These are phyloP conservation scores for Podospora comata DNA, from an alignment of 495 filamentous ascomycete genomes.

Conservation along the genomic window DNA sequence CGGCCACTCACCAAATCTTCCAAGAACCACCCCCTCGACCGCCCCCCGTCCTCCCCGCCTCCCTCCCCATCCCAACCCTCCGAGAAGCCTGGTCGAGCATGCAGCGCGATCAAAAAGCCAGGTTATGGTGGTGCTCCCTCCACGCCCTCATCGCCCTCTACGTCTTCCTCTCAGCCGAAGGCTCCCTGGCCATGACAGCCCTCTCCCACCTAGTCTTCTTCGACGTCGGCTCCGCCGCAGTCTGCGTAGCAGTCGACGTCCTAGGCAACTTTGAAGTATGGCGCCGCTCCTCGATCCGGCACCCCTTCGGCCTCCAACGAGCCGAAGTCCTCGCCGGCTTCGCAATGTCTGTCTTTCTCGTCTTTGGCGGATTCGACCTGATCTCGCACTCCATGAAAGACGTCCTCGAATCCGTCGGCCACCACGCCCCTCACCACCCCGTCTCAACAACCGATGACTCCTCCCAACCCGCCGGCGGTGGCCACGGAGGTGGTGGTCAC, in stretches of 20 bases:
- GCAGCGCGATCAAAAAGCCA: slow-evolving; percentile 77
- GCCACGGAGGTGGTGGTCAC: not conserved
- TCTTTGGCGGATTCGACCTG: slow-evolving; percentile 95
- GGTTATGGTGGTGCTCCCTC: slow-evolving; percentile 85
- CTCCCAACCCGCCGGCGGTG: slow-evolving; percentile 6
- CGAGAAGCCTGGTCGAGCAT: slow-evolving; percentile 81
- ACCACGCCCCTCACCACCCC: slow-evolving; percentile 63
- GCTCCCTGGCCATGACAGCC: slow-evolving; percentile 88
- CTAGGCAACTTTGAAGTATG: slow-evolving; percentile 95
- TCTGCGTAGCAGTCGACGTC: slow-evolving; percentile 93
- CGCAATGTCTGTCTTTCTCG: slow-evolving; percentile 87
- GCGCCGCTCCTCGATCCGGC: slow-evolving; percentile 86
- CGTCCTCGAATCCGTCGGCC: slow-evolving; percentile 60
- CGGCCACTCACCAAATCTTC: slow-evolving; percentile 83
- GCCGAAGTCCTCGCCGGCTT: slow-evolving; percentile 96
- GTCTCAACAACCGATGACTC: slow-evolving; percentile 52
- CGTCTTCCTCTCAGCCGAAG: slow-evolving; percentile 78
- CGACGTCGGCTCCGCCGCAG: slow-evolving; percentile 83
- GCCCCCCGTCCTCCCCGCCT: slow-evolving; percentile 86
- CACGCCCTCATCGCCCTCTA: slow-evolving; percentile 78
- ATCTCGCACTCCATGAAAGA: slow-evolving; percentile 92
- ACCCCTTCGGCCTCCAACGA: slow-evolving; percentile 89
- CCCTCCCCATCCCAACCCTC: slow-evolving; percentile 86
- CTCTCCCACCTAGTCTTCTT: slow-evolving; percentile 91
- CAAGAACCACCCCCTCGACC: slow-evolving; percentile 87